Evolutionary conservation across 2,329 filamentous ascomycete genomes (phyloP).

Genomic region (Fusarium neocosmosporiellum): DNA sequence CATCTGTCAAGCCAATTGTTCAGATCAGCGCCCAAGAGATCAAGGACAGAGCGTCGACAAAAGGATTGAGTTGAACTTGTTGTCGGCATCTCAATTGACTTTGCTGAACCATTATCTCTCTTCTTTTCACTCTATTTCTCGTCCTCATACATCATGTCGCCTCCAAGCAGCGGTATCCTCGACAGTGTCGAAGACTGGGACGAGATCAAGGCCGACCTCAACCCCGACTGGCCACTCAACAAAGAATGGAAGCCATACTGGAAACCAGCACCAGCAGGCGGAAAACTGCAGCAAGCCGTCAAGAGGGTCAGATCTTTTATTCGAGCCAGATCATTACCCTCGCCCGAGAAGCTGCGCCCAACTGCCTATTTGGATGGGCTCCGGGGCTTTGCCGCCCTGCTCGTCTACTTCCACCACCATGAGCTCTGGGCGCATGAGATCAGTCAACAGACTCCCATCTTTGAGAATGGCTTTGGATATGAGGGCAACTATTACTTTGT

Average conservation of each 20-base stretch:
- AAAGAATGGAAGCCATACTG: slow-evolving; percentile 41
- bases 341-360: slow-evolving; percentile 50
- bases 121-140: too few species aligned
- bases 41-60: slow-evolving; percentile 10
- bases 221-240: slow-evolving; percentile 34
- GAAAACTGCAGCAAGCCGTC: slow-evolving; percentile 13
- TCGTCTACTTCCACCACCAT: slow-evolving; percentile 74
- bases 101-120: not conserved
- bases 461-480: slow-evolving; percentile 67
- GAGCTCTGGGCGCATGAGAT: slow-evolving; percentile 66
- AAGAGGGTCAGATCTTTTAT: slow-evolving; percentile 19
- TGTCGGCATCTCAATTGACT: not conserved
- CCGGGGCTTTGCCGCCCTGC: slow-evolving; percentile 73
- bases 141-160: slow-evolving; percentile 43
- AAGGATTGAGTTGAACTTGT: not conserved
- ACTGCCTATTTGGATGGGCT: slow-evolving; percentile 73
- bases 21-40: not conserved
- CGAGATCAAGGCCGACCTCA: slow-evolving; percentile 39
- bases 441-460: slow-evolving; percentile 48
- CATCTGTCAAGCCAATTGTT: slow-evolving; percentile 2
- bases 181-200: slow-evolving; percentile 49
- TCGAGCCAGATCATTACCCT: slow-evolving; percentile 26
- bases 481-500: slow-evolving; percentile 60
- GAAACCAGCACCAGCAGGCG: slow-evolving; percentile 42
- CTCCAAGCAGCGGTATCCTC: slow-evolving; percentile 47